Conservation (phyloP, 2,329 filamentous ascomycete genomes). For the Hypomyces rosellus region DNA sequence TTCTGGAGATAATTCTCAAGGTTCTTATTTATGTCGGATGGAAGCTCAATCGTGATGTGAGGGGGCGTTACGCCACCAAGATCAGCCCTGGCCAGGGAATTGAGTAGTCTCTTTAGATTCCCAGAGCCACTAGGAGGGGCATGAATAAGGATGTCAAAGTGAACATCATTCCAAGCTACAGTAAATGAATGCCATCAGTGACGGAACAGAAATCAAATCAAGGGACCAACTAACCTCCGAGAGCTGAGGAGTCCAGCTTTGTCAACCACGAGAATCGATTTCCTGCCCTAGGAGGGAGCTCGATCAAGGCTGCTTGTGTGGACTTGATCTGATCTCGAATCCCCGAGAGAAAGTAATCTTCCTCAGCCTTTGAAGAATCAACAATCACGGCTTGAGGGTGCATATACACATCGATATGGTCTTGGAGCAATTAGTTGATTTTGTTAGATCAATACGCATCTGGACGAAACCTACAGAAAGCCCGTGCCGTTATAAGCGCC, state of each 20-base stretch:
- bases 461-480: constrained; percentile 46
- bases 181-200: constrained; percentile 14
- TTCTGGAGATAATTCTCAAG: constrained; percentile 55
- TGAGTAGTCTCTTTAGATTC: constrained; percentile 67
- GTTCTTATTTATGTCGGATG: constrained; percentile 59
- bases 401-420: constrained; percentile 66
- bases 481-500: constrained; percentile 55
- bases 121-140: constrained; percentile 65
- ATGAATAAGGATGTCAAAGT: constrained; percentile 78
- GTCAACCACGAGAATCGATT: constrained; percentile 71
- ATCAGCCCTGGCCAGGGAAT: constrained; percentile 69
- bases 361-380: constrained; percentile 62
- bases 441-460: not conserved
- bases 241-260: constrained; percentile 64
- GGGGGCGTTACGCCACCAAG: constrained; percentile 64
- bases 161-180: constrained; percentile 68
- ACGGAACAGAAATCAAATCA: too few relatives aligned
- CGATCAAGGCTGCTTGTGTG: constrained; percentile 59
- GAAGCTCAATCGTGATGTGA: constrained; percentile 78
- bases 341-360: constrained; percentile 58
- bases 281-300: constrained; percentile 59
- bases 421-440: constrained; percentile 15
- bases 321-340: constrained; percentile 48
- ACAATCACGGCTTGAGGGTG: constrained; percentile 71
- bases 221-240: constrained; percentile 46